Conservation (phyloP, 163 green algal genomes). For the Chloromonas sp. region DNA sequence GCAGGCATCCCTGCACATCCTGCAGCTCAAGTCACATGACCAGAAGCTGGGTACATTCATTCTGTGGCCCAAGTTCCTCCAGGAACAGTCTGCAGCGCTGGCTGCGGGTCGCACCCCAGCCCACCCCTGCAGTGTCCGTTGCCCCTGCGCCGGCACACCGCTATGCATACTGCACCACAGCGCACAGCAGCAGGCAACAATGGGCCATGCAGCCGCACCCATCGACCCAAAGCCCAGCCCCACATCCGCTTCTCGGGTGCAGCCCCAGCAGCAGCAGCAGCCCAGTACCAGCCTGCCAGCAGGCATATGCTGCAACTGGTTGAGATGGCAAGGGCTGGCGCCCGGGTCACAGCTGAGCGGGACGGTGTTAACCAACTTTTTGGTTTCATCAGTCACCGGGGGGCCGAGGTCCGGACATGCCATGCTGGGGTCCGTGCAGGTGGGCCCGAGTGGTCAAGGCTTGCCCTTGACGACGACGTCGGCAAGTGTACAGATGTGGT, state of each 20-base stretch:
- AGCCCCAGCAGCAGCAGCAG: too few species aligned
- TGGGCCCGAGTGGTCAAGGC: not conserved
- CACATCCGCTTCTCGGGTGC: too few species aligned
- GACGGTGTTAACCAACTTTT: not conserved
- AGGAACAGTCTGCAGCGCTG: not conserved
- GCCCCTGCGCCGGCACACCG: not conserved
- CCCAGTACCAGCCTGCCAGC: too few species aligned
- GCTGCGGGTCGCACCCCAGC: not conserved
- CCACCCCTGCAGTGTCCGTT: not conserved
- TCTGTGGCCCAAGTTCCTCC: not conserved
- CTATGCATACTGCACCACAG: not conserved
- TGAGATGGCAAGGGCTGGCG: not conserved
- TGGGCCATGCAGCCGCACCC: too few species aligned
- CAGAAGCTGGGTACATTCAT: not conserved
- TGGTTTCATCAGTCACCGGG: not conserved
- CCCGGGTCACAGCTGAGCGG: not conserved
- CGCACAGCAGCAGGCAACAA: not conserved
- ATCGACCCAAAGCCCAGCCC: too few species aligned
- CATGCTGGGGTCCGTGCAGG: not conserved
- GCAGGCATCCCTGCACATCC: not conserved
- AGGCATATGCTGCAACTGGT: not conserved
- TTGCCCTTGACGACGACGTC: too few species aligned
- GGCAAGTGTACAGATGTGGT: too few species aligned
- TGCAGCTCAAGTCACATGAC: not conserved
- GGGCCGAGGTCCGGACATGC: not conserved